Conservation (phyloP, 495 filamentous ascomycete genomes). For the Amphirosellinia nigrospora region DNA sequence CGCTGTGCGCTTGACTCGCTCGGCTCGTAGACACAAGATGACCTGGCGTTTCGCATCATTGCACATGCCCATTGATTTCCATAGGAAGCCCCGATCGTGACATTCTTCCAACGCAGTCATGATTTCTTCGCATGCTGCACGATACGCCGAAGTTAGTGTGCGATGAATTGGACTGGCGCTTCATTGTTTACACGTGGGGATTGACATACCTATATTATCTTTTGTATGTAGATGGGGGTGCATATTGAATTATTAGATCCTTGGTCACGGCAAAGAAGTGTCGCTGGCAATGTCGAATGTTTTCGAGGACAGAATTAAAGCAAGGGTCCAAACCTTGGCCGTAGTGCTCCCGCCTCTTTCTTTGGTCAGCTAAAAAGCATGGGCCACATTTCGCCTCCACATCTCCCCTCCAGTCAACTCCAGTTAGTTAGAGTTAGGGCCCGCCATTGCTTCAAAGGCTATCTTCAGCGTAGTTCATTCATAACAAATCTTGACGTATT, state of each 20-base stretch:
- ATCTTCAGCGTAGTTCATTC: constrained; percentile 20
- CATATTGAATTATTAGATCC: constrained; percentile 62
- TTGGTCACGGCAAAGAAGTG: not conserved
- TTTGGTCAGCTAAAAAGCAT: constrained; percentile 35
- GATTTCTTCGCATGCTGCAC: constrained; percentile 85
- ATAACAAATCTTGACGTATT: constrained; percentile 15
- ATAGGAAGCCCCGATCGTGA: constrained; percentile 88
- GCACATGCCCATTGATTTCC: constrained; percentile 88
- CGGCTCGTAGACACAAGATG: constrained; percentile 78
- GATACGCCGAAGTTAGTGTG: not conserved
- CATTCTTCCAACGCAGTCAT: constrained; percentile 95
- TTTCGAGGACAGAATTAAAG: constrained; percentile 18
- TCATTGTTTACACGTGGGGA: not conserved
- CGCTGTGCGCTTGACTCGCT: constrained; percentile 76
- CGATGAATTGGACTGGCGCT: constrained; percentile 15
- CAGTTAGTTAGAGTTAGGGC: not conserved
- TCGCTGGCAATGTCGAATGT: constrained; percentile 20
- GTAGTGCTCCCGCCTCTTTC: constrained; percentile 1
- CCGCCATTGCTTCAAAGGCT: too few species aligned
- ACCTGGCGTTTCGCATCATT: constrained; percentile 82
- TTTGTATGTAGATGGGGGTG: constrained; percentile 96
- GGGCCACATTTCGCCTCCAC: constrained; percentile 36
- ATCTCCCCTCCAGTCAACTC: constrained; percentile 30
- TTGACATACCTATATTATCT: constrained; percentile 76
- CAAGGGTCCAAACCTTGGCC: constrained; percentile 9